phyloP scores from a whole-genome alignment of 1,139 yeast genomes.

The Debaryomycetaceae sp. region DNA sequence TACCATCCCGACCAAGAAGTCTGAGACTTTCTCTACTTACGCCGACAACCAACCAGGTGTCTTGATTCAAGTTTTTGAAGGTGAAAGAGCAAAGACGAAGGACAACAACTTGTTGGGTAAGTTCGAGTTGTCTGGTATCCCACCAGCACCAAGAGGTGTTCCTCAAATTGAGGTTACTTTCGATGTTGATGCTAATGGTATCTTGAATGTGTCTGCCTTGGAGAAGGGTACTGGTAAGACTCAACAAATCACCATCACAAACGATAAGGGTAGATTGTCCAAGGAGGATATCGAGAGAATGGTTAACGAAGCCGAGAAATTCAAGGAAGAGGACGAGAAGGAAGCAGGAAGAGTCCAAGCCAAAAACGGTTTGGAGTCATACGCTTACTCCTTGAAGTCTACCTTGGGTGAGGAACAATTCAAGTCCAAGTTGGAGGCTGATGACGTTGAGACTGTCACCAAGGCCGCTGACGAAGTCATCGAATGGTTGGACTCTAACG shows the following conservation, averaged over 20 bases:
- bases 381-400: constrained; percentile 80
- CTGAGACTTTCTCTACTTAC: constrained; percentile 92
- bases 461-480: constrained; percentile 74
- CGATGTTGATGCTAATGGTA: constrained; percentile 95
- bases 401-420: constrained; percentile 43
- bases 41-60: constrained; percentile 96
- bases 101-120: constrained; percentile 96
- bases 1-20: constrained; percentile 89
- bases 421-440: constrained; percentile 46
- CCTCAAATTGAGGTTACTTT: constrained; percentile 95
- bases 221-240: constrained; percentile 88
- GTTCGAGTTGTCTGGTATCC: constrained; percentile 86
- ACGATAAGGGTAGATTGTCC: constrained; percentile 49
- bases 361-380: constrained; percentile 84
- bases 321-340: constrained; percentile 36
- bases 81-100: constrained; percentile 94
- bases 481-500: constrained; percentile 77
- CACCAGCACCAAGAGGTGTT: constrained; percentile 97
- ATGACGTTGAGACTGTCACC: constrained; percentile 57
- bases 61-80: constrained; percentile 95
- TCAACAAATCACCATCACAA: constrained; percentile 38
- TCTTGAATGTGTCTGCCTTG: constrained; percentile 85
- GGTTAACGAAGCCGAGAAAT: constrained; percentile 45
- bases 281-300: constrained; percentile 49
- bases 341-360: constrained; percentile 45